A percentile compares a stretch with the other conserved stretches of the same genome.
Evolutionary conservation across 345 rosid genomes (phyloP).

Genomic region (Lagerstroemia speciosa): DNA sequence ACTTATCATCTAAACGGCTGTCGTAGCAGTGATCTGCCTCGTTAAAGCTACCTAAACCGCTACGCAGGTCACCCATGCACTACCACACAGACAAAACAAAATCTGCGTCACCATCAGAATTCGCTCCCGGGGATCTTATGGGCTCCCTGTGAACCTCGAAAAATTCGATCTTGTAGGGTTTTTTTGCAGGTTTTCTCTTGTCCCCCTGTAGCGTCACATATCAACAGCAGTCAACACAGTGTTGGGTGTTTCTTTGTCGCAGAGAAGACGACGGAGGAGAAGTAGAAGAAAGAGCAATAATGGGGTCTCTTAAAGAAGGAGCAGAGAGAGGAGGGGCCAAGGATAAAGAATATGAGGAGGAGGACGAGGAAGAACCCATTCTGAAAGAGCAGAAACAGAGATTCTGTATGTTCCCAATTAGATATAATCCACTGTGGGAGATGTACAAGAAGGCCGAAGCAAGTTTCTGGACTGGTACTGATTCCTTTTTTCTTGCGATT

Average conservation of each 20-base stretch:
- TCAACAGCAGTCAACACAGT: background rate
- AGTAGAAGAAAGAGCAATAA: background rate
- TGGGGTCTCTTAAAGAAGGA: conserved; percentile 27
- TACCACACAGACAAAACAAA: background rate
- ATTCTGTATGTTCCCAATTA: conserved; percentile 85
- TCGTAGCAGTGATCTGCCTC: background rate
- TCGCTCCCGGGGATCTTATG: background rate
- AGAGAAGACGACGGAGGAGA: background rate
- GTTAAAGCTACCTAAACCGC: background rate
- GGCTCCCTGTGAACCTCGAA: background rate
- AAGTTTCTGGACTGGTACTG: conserved; percentile 83
- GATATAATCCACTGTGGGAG: conserved; percentile 73
- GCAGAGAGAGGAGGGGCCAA: conserved; percentile 10
- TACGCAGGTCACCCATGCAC: background rate
- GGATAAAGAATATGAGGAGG: conserved; percentile 12
- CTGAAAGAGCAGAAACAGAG: conserved; percentile 61
- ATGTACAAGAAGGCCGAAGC: conserved; percentile 96
- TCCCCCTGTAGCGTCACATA: background rate
- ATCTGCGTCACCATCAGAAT: background rate
- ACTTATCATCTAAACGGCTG: too few species aligned
- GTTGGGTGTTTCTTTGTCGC: background rate
- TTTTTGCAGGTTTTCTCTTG: conserved; percentile 19
- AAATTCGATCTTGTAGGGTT: conserved; percentile 6
- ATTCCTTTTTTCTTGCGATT: background rate
- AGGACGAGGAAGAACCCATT: conserved; percentile 60